Base-by-base conservation (phyloP, 139 green algal genomes). In the Tetratostichococcus sp. region DNA sequence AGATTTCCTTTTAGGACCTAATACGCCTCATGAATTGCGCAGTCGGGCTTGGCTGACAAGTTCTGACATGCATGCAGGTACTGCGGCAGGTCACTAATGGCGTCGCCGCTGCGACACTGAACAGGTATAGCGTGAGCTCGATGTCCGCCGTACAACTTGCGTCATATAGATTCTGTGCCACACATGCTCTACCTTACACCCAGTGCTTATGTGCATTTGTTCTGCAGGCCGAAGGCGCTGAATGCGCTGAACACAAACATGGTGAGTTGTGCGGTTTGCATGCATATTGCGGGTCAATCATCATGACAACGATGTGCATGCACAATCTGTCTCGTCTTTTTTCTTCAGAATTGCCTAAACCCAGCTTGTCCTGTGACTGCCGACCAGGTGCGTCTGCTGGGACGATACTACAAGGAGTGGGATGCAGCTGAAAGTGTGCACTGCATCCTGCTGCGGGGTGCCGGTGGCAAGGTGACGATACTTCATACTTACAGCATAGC, bases 181-280 rank as follows among this genome's bases (percentile, higher is more conserved):
- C n/a, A n/a, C n/a, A n/a, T n/a, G n/a, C n/a, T 26, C 50, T 26
- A 28, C 14, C 14, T 23, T 62, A n/a, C 50, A 62, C 14, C 4
- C 19, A 2, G 2, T 23, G 50, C 39, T 21, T 11, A 50, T 50
- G 14, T 26, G 50, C 2, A n/a, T n/a, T n/a, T n/a, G n/a, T 1
- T 19, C 3, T 73, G 50, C 86, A 92, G 87, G 78, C 89, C 89
- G 1, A 84, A 84, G 21, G 88, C 84, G 1, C 80, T 96, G 1
- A 95, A 96, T 75, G 83, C 90, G 0, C 81, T 96, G 16, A 94
- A 86, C 67, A 67, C 73, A 2, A 34, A 75, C 32, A 95, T 96
- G 90, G 89, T 94, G 50, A 42, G 83, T 28, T n/a, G n/a, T n/a
- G n/a, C n/a, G n/a, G n/a, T 1, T 19, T 86, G 68, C 75, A 71